Evolutionary conservation across 306 rosid species (phyloP).

Genomic region (Prunus mira): DNA sequence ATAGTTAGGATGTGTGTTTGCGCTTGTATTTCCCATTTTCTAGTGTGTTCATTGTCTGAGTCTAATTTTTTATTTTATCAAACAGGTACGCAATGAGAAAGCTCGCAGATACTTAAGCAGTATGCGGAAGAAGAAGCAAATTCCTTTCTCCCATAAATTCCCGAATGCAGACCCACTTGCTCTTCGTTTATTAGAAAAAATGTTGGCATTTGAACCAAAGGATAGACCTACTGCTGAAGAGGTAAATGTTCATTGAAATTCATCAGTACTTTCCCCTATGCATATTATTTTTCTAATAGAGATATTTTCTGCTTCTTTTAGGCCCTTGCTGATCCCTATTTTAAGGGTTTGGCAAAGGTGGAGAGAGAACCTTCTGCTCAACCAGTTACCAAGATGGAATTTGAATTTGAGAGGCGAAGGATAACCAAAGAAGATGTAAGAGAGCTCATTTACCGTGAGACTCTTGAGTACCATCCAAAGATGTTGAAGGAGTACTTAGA

Average conservation of each 20-base stretch:
- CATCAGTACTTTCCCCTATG: conserved; percentile 6
- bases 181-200: conserved; percentile 86
- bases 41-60: conserved; percentile 16
- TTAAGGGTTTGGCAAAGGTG: conserved; percentile 97
- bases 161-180: conserved; percentile 97
- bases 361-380: conserved; percentile 98
- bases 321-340: conserved; percentile 98
- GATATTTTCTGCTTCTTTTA: conserved; percentile 33
- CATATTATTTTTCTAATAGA: conserved; percentile 15
- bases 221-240: conserved; percentile 99
- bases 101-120: conserved; percentile 95
- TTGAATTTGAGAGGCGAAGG: conserved; percentile 97
- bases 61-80: conserved; percentile 14
- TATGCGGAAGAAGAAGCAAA: conserved; percentile 86
- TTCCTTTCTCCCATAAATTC: conserved; percentile 90
- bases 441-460: conserved; percentile 92
- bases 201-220: conserved; percentile 96
- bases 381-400: conserved; percentile 99
- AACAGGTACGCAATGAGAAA: conserved; percentile 89
- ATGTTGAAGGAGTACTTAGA: conserved; percentile 94
- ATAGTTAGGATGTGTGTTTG: not conserved
- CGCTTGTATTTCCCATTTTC: not conserved
- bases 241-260: conserved; percentile 39
- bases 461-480: conserved; percentile 91
- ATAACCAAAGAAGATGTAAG: conserved; percentile 98